These are phyloP conservation scores for Cladorrhinum sp. DNA, from an alignment of 2,329 filamentous ascomycete species.

Conservation along the genomic window DNA sequence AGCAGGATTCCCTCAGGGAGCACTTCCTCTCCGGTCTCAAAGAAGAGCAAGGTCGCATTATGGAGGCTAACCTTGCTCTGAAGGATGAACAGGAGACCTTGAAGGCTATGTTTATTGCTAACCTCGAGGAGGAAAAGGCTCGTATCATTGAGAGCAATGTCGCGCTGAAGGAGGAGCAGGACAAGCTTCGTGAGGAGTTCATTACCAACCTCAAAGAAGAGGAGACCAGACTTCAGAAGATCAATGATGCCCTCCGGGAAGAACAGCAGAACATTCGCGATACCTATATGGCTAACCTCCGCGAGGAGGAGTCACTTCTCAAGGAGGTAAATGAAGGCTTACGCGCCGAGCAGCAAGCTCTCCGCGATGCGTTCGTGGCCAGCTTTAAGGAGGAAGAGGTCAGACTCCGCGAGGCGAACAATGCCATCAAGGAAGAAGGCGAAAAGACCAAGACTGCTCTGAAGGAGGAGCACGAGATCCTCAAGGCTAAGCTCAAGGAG, in stretches of 20 bases:
- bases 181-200: constrained; percentile 17
- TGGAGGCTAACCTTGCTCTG: constrained; percentile 22
- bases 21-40: constrained; percentile 44
- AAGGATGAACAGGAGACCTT: constrained; percentile 25
- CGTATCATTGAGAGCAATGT: constrained; percentile 23
- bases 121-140: constrained; percentile 24
- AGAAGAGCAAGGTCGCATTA: constrained; percentile 23
- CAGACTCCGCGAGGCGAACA: constrained; percentile 20
- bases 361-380: constrained; percentile 22
- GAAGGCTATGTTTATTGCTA: constrained; percentile 24
- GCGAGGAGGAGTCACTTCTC: constrained; percentile 24
- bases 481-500: constrained; percentile 13
- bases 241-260: constrained; percentile 21
- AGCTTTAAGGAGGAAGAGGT: constrained; percentile 22
- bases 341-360: constrained; percentile 20
- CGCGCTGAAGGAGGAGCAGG: constrained; percentile 19
- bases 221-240: constrained; percentile 16
- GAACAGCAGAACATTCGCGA: constrained; percentile 27
- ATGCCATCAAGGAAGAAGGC: constrained; percentile 12
- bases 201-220: constrained; percentile 21
- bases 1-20: constrained; percentile 52
- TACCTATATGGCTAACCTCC: constrained; percentile 32
- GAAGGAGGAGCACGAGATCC: constrained; percentile 36
- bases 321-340: constrained; percentile 22
- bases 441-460: constrained; percentile 18